Evolutionary conservation across 2,329 filamentous ascomycete genomes (phyloP), one percentile per base, ranked within the genome.

Genomic region (Teratosphaeria epicoccoides): DNA sequence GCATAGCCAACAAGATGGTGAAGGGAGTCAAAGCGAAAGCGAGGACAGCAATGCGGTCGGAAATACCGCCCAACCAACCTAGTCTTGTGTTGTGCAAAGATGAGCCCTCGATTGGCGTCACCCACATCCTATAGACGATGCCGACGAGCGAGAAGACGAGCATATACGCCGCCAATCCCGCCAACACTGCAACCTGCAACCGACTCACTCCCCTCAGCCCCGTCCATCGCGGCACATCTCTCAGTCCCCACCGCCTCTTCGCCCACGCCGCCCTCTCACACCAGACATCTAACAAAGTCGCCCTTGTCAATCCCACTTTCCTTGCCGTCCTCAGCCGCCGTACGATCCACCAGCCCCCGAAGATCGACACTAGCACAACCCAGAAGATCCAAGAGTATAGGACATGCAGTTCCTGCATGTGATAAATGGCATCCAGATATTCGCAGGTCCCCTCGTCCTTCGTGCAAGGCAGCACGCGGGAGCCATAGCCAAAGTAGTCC

Each of bases 11-110:
- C 46, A 86, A 68, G 25, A 89, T 70, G 0, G 82, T 82, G 0
- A 89, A 72, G 0, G 85, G 85, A 0, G 85, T 88, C 9, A 89
- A 74, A 0, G 84, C 86, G 59, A 85, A 89, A 1, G 86, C 85
- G 0, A 89, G 66, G 2, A 83, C 76, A 6, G 86, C 86, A 3
- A 88, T 65, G 14, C 86, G 79, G 63, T 89, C 81, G 0, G 81
- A 74, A 72, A 79, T 88, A 0, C 82, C 80, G 0, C 85, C 84
- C 0, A 89, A 70, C n/a, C 33, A n/a, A 3, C 77, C 76, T 4
- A 77, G 80, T 7, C 85, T 78, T 0, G 77, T 87, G 65, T 85
- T 87, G 68, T 78, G 75, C 0, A 81, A 63, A 25, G 72, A 74
- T 28, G 67, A 69, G 12, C 72, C 72, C 63, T 80, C 80, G 49